Conservation (phyloP, 2,329 filamentous ascomycete species). For the Penicillium fuscoglaucum region DNA sequence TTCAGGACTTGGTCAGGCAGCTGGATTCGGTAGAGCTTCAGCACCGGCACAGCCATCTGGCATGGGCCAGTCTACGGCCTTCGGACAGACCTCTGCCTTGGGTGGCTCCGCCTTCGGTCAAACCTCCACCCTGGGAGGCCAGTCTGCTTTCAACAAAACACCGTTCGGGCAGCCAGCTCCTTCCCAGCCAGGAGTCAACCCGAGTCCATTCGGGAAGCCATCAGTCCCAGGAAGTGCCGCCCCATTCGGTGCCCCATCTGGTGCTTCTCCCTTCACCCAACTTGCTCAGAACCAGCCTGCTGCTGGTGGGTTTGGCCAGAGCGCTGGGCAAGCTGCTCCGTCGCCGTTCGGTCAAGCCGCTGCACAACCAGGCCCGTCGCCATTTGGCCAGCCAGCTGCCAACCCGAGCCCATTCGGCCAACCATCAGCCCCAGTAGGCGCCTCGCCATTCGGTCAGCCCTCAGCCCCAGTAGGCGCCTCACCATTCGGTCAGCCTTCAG, state of each 20-base stretch:
- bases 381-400: conserved; percentile 43
- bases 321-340: conserved; percentile 10
- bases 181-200: not conserved
- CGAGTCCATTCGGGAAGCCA: conserved; percentile 27
- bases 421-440: conserved; percentile 25
- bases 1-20: conserved; percentile 23
- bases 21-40: conserved; percentile 27
- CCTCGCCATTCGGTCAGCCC: conserved; percentile 32
- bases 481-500: conserved; percentile 41
- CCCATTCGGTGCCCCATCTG: conserved; percentile 39
- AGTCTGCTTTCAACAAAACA: conserved; percentile 31
- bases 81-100: conserved; percentile 20
- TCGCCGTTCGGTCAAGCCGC: conserved; percentile 16
- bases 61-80: conserved; percentile 14
- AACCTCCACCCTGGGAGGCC: conserved; percentile 33
- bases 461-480: conserved; percentile 34
- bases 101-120: conserved; percentile 19
- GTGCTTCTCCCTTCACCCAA: conserved; percentile 48
- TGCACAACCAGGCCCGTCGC: conserved; percentile 18
- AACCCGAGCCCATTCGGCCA: conserved; percentile 26
- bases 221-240: conserved; percentile 25
- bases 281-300: conserved; percentile 30
- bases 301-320: conserved; percentile 33
- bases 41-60: conserved; percentile 19
- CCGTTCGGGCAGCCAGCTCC: conserved; percentile 27